These are phyloP conservation scores for Bruguiera hainesii DNA, from an alignment of 441 rosid genomes.

Conservation along the genomic window DNA sequence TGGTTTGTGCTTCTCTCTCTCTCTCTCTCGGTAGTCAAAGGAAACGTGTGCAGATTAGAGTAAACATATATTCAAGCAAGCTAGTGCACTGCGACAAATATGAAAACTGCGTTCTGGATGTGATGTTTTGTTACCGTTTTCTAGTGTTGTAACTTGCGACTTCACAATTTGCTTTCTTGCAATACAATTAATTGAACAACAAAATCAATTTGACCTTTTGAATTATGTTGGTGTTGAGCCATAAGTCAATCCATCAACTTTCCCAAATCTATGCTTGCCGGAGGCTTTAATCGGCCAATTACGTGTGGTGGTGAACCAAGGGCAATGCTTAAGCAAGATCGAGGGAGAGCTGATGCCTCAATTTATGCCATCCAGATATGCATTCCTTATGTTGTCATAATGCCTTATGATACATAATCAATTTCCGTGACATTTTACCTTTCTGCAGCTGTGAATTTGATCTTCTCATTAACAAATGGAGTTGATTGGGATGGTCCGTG, in stretches of 20 bases:
- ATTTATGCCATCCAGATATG: constrained; percentile 81
- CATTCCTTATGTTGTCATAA: constrained; percentile 32
- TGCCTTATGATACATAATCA: neutral
- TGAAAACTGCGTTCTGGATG: too few relatives aligned
- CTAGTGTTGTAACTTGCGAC: neutral
- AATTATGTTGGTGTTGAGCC: neutral
- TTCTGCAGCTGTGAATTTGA: constrained; percentile 70
- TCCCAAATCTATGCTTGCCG: constrained; percentile 30
- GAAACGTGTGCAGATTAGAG: neutral
- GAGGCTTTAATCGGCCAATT: constrained; percentile 92
- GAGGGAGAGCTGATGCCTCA: constrained; percentile 82
- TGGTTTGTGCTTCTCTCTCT: neutral
- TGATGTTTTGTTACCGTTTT: neutral
- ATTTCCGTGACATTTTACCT: neutral
- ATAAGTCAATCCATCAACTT: neutral
- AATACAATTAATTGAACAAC: neutral
- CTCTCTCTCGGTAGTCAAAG: constrained; percentile 1
- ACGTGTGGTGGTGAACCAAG: constrained; percentile 96
- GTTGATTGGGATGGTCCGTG: constrained; percentile 98
- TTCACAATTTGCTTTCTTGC: neutral
- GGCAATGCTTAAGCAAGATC: constrained; percentile 63
- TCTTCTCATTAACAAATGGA: constrained; percentile 93
- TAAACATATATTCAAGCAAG: too few relatives aligned
- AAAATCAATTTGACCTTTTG: neutral
- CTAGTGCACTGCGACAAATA: too few relatives aligned